Conservation (phyloP, 2,329 filamentous ascomycete species). For the Curvularia lunata region DNA sequence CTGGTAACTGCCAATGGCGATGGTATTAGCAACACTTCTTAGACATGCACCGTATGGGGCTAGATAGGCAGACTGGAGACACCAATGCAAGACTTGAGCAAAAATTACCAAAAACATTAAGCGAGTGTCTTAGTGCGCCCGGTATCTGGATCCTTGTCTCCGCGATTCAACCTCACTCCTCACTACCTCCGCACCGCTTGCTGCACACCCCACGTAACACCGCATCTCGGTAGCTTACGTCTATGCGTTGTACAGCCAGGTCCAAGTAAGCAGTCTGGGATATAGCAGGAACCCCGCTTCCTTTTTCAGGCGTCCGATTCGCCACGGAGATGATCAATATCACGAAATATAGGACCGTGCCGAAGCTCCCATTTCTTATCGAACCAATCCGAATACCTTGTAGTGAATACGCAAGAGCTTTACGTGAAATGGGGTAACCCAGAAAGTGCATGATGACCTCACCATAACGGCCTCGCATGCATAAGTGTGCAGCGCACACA, state of each 20-base stretch:
- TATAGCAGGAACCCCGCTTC: neutral
- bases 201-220: slow-evolving; percentile 26
- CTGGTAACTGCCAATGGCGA: slow-evolving; percentile 3
- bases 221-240: slow-evolving; percentile 14
- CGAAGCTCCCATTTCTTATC: slow-evolving; percentile 12
- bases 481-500: slow-evolving; percentile 24
- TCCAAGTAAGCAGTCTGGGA: slow-evolving; percentile 3
- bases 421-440: slow-evolving; percentile 18
- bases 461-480: slow-evolving; percentile 28
- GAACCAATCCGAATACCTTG: slow-evolving; percentile 13
- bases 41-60: slow-evolving; percentile 30
- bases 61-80: slow-evolving; percentile 27
- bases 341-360: neutral
- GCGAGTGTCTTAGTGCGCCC: slow-evolving; percentile 21
- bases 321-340: slow-evolving; percentile 4
- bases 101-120: slow-evolving; percentile 32
- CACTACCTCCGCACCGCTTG: slow-evolving; percentile 23
- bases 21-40: slow-evolving; percentile 27
- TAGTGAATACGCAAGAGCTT: slow-evolving; percentile 18
- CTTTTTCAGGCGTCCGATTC: slow-evolving; percentile 14
- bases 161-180: slow-evolving; percentile 28
- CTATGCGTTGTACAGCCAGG: slow-evolving; percentile 6
- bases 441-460: slow-evolving; percentile 33
- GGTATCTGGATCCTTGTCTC: slow-evolving; percentile 30
- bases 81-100: slow-evolving; percentile 31